Evolutionary conservation across 345 rosid species (phyloP).

Genomic region (Syzygium grande): DNA sequence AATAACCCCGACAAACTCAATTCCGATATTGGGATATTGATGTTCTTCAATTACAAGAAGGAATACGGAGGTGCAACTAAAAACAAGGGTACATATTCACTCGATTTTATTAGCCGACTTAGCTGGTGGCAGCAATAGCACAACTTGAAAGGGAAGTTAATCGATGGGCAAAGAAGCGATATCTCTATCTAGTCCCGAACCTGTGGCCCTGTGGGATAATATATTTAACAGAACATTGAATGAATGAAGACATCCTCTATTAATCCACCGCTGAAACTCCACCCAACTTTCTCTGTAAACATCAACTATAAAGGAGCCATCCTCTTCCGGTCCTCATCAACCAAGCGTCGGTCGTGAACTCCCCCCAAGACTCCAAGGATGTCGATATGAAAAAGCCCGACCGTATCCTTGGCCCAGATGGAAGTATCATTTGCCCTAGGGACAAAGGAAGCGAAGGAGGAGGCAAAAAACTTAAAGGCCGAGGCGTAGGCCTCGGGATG

Average conservation of each 20-base stretch:
- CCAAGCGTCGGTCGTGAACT: constrained; percentile 26
- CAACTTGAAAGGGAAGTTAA: neutral
- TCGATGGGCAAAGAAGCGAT: neutral
- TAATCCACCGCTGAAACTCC: constrained; percentile 24
- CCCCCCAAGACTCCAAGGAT: constrained; percentile 22
- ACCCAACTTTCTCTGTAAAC: constrained; percentile 9
- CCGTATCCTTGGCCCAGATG: constrained; percentile 23
- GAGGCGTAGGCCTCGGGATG: constrained; percentile 48
- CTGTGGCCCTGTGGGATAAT: neutral
- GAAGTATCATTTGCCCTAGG: constrained; percentile 8
- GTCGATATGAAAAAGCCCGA: constrained; percentile 54
- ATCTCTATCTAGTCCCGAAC: neutral
- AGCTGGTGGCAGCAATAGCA: neutral
- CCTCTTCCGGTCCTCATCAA: neutral
- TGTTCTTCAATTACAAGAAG: neutral
- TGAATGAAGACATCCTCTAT: neutral
- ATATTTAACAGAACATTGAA: neutral
- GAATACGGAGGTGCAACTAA: neutral
- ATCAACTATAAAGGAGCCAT: constrained; percentile 9
- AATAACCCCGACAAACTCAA: neutral
- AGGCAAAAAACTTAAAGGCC: too few species aligned
- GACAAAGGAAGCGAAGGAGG: too few species aligned
- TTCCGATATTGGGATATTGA: neutral
- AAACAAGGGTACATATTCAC: neutral
- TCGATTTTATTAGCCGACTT: neutral